These are phyloP conservation scores for Colletotrichum sp. DNA, from an alignment of 2,329 filamentous ascomycete species.

Conservation along the genomic window DNA sequence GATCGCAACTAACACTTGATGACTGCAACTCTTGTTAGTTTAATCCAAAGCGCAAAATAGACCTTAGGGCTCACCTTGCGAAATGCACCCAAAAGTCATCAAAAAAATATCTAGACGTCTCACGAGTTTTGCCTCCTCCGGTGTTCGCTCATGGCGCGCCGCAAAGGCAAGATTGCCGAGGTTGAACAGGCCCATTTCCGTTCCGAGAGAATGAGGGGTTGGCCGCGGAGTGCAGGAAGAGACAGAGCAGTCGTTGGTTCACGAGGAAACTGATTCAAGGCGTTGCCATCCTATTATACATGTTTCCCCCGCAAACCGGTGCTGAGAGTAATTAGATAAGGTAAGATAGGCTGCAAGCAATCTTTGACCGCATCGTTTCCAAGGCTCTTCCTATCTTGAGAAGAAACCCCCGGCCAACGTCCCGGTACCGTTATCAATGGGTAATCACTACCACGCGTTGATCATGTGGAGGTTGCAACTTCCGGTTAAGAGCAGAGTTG, in stretches of 20 bases:
- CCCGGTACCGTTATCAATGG: background rate
- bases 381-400: background rate
- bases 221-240: background rate
- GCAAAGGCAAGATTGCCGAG: slow-evolving; percentile 16
- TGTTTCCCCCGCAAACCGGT: background rate
- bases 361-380: background rate
- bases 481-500: background rate
- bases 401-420: background rate
- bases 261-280: background rate
- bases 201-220: background rate
- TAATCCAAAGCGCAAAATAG: background rate
- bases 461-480: background rate
- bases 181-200: background rate
- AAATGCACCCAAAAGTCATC: slow-evolving; percentile 24
- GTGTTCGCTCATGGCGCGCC: slow-evolving; percentile 16
- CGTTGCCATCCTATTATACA: background rate
- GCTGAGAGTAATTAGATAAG: background rate
- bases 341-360: background rate
- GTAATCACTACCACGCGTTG: background rate
- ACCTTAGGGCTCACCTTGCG: slow-evolving; percentile 10
- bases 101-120: slow-evolving; percentile 21
- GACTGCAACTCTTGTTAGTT: slow-evolving; percentile 9
- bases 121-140: slow-evolving; percentile 12
- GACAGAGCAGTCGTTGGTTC: background rate
- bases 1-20: slow-evolving; percentile 21